These are phyloP conservation scores for Colletotrichum incanum DNA, from an alignment of 2,329 filamentous ascomycete genomes.

Conservation along the genomic window DNA sequence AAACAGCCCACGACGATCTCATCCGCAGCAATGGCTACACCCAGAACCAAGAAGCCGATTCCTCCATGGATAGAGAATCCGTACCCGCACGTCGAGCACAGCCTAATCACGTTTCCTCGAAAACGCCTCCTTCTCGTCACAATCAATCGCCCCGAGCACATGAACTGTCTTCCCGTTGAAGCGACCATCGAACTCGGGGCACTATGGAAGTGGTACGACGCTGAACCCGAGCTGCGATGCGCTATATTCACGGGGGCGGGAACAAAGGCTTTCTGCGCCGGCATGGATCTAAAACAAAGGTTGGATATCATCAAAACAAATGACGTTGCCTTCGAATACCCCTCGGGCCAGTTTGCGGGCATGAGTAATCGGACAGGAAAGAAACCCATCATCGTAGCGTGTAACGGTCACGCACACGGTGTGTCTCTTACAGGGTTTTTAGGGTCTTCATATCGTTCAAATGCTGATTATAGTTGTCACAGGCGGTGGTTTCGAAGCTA, in stretches of 20 bases:
- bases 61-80: constrained; percentile 53
- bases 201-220: constrained; percentile 67
- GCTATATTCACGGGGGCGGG: constrained; percentile 68
- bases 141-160: constrained; percentile 58
- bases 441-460: not conserved
- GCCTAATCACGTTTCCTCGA: constrained; percentile 57
- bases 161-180: constrained; percentile 59
- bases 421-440: constrained; percentile 42
- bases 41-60: constrained; percentile 49
- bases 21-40: constrained; percentile 44
- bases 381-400: constrained; percentile 52
- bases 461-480: not conserved
- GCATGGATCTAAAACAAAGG: constrained; percentile 68
- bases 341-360: constrained; percentile 52
- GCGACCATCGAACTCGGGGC: constrained; percentile 57
- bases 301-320: constrained; percentile 49
- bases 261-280: constrained; percentile 66
- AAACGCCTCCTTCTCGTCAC: constrained; percentile 60
- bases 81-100: constrained; percentile 52
- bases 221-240: constrained; percentile 62
- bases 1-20: not conserved
- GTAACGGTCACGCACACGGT: constrained; percentile 53
- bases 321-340: constrained; percentile 52
- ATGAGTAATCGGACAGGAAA: constrained; percentile 54
- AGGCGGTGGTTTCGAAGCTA: constrained; percentile 53